phyloP scores from a whole-genome alignment of 2,329 filamentous ascomycete genomes.

The Arthrobotrys megalospora region DNA sequence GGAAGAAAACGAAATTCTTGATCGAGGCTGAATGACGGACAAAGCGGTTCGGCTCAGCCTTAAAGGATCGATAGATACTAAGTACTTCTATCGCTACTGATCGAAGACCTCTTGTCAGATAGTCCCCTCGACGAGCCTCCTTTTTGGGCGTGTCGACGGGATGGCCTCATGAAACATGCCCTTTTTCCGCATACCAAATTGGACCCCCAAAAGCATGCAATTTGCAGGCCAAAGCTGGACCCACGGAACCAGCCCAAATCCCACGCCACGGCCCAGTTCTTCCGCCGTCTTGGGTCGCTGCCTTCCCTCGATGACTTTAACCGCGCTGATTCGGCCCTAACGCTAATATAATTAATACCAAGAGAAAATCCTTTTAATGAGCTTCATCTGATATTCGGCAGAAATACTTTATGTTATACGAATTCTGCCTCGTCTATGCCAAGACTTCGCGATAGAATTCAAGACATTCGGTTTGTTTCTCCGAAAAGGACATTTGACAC shows the following conservation, averaged over 20 bases:
- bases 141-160: conserved; percentile 1
- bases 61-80: conserved; percentile 17
- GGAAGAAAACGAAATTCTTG: background rate
- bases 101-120: background rate
- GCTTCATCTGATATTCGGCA: conserved; percentile 10
- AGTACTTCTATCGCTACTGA: background rate
- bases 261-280: conserved; percentile 28
- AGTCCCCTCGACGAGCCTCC: background rate
- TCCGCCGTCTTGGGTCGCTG: conserved; percentile 15
- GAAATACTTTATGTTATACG: background rate
- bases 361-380: conserved; percentile 17
- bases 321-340: conserved; percentile 14
- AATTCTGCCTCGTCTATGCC: conserved; percentile 9
- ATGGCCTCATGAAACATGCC: conserved; percentile 34
- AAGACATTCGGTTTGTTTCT: conserved; percentile 3
- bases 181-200: background rate
- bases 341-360: conserved; percentile 9
- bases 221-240: background rate
- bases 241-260: conserved; percentile 28
- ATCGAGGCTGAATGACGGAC: conserved; percentile 1
- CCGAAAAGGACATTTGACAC: background rate
- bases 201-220: conserved; percentile 9
- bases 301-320: conserved; percentile 1
- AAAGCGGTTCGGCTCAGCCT: conserved; percentile 6
- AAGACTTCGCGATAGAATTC: conserved; percentile 17